phyloP scores from a whole-genome alignment of 768 basidiomycete genomes.

The Nidula microcarpa region DNA sequence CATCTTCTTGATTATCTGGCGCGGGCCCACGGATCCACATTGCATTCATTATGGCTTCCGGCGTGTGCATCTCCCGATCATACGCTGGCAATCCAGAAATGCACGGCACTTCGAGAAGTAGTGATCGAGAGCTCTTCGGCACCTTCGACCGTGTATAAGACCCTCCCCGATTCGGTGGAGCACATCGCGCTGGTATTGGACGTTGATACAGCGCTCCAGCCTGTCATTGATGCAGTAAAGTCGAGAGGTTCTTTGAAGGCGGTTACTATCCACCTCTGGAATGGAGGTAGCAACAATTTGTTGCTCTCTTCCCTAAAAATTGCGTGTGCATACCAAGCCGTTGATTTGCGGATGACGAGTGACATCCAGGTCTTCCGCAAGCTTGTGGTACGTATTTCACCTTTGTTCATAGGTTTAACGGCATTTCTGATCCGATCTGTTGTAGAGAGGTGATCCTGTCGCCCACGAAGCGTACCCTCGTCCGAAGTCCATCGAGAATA shows the following conservation, averaged over 20 bases:
- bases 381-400: slow-evolving; percentile 36
- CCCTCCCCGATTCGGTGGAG: slow-evolving; percentile 44
- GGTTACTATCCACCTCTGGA: slow-evolving; percentile 54
- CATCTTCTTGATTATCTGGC: slow-evolving; percentile 55
- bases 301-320: slow-evolving; percentile 55
- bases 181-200: slow-evolving; percentile 63
- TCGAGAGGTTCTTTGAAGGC: slow-evolving; percentile 35
- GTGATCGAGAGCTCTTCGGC: slow-evolving; percentile 52
- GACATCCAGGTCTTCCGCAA: slow-evolving; percentile 53
- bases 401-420: neutral
- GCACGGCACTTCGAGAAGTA: slow-evolving; percentile 27
- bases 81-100: slow-evolving; percentile 5
- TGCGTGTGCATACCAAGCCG: slow-evolving; percentile 59
- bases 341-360: slow-evolving; percentile 47
- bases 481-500: slow-evolving; percentile 12
- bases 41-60: slow-evolving; percentile 58
- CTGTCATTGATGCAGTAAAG: slow-evolving; percentile 55
- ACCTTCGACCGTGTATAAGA: slow-evolving; percentile 41
- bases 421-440: neutral
- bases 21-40: slow-evolving; percentile 39
- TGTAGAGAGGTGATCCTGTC: slow-evolving; percentile 15
- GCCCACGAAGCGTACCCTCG: slow-evolving; percentile 10
- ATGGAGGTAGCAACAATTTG: slow-evolving; percentile 45
- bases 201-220: slow-evolving; percentile 48
- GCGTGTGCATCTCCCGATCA: slow-evolving; percentile 47